Conservation (phyloP, 1,284 basidiomycete genomes). For the Puccinia hordei region DNA sequence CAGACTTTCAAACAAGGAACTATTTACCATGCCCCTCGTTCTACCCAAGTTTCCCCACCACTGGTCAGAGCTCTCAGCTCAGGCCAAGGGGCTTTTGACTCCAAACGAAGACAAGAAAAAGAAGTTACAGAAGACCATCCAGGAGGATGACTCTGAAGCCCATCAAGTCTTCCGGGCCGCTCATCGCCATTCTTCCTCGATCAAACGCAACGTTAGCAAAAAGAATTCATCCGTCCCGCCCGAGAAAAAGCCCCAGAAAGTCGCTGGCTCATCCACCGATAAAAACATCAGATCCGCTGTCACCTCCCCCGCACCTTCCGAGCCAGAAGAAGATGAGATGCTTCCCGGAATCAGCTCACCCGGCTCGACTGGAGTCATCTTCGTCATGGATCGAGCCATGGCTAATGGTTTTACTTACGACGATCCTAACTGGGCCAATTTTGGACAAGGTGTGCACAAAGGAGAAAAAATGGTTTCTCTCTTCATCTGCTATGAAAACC, state of each 20-base stretch:
- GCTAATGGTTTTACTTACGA: slow-evolving; percentile 39
- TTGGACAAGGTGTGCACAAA: slow-evolving; percentile 45
- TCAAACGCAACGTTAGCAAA: slow-evolving; percentile 9
- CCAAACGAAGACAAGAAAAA: slow-evolving; percentile 36
- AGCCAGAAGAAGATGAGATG: slow-evolving; percentile 24
- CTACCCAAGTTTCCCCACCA: slow-evolving; percentile 41
- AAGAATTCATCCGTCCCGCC: neutral
- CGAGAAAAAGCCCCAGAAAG: neutral
- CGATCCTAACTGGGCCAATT: slow-evolving; percentile 48
- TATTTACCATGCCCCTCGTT: slow-evolving; percentile 22
- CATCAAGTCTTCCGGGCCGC: slow-evolving; percentile 46
- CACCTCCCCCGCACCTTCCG: neutral
- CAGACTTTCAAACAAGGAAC: neutral
- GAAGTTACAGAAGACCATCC: neutral
- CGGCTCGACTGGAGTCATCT: slow-evolving; percentile 43
- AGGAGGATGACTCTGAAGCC: slow-evolving; percentile 44
- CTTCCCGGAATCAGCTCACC: slow-evolving; percentile 42
- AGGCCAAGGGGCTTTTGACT: slow-evolving; percentile 35
- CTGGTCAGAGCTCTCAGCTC: slow-evolving; percentile 37
- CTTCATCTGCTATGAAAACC: too few relatives aligned
- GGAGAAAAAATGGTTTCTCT: too few relatives aligned
- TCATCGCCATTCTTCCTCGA: slow-evolving; percentile 22
- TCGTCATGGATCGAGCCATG: slow-evolving; percentile 42
- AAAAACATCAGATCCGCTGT: slow-evolving; percentile 12
- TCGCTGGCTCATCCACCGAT: neutral